Percentiles rank a stretch among this genome's conserved stretches.
These are phyloP conservation scores for Fusarium hostae DNA, from an alignment of 2,329 filamentous ascomycete species.

Conservation along the genomic window DNA sequence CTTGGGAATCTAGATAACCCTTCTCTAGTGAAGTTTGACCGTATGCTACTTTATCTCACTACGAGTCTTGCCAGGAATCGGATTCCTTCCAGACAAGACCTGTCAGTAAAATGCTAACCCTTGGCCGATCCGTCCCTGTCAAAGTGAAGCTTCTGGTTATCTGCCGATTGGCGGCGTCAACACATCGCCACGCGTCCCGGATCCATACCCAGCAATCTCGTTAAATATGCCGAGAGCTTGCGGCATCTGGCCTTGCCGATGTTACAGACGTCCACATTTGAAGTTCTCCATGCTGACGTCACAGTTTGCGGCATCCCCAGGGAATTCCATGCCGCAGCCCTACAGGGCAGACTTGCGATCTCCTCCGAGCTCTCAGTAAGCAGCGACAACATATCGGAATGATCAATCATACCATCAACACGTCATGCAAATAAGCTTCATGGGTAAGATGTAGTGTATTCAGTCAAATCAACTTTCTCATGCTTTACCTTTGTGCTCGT, in stretches of 20 bases:
- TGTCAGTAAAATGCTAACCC: rapidly evolving
- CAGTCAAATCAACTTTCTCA: rapidly evolving
- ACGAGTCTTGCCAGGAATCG: background rate
- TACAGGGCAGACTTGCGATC: background rate
- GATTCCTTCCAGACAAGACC: rapidly evolving
- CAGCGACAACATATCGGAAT: background rate
- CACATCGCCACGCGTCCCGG: rapidly evolving
- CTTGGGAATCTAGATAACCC: rapidly evolving
- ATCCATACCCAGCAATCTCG: background rate
- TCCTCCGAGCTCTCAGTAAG: background rate
- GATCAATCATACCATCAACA: rapidly evolving
- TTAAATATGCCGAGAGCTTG: background rate
- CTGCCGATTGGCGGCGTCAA: background rate
- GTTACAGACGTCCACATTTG: too few species aligned
- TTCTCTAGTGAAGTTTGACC: background rate
- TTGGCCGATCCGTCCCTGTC: rapidly evolving
- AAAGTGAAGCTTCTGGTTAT: too few species aligned
- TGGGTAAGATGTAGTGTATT: background rate
- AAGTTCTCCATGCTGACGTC: background rate
- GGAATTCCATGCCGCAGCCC: background rate
- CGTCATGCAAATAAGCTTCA: too few species aligned
- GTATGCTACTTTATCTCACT: background rate
- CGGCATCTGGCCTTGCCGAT: background rate
- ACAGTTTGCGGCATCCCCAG: background rate
- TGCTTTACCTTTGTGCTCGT: background rate